These are phyloP conservation scores for Pythium diclinum DNA, from an alignment of 352 stramenopile species.

Conservation along the genomic window DNA sequence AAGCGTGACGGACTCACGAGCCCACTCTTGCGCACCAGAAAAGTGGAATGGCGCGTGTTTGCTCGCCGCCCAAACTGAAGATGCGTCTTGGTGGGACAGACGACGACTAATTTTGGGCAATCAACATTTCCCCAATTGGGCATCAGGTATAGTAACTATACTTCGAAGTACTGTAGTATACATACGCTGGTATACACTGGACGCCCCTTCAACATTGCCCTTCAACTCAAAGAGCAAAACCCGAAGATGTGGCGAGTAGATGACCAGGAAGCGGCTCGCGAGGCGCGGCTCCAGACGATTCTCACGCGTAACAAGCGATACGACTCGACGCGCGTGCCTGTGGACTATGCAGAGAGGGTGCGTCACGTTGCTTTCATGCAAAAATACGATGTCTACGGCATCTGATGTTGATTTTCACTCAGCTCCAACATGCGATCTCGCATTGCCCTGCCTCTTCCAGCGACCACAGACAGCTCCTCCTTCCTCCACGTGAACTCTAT, in stretches of 20 bases:
- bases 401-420: background rate
- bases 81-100: background rate
- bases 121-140: background rate
- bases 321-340: constrained; percentile 3
- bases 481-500: constrained; percentile 22
- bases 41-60: background rate
- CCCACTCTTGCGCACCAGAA: constrained; percentile 8
- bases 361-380: background rate
- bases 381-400: background rate
- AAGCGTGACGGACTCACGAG: background rate
- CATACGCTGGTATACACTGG: background rate
- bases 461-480: constrained; percentile 7
- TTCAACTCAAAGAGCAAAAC: background rate
- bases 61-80: constrained; percentile 4
- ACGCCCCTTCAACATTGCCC: constrained; percentile 18
- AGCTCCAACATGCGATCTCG: constrained; percentile 1
- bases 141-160: background rate
- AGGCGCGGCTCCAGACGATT: constrained; percentile 16
- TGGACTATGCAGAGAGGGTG: constrained; percentile 27
- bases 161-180: too few species aligned
- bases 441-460: background rate
- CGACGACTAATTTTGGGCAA: background rate
- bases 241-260: constrained; percentile 24
- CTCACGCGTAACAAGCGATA: constrained; percentile 18
- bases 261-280: constrained; percentile 18